Evolutionary conservation across 208 protist species (phyloP).

Genomic region (Wallacemonas sp.): DNA sequence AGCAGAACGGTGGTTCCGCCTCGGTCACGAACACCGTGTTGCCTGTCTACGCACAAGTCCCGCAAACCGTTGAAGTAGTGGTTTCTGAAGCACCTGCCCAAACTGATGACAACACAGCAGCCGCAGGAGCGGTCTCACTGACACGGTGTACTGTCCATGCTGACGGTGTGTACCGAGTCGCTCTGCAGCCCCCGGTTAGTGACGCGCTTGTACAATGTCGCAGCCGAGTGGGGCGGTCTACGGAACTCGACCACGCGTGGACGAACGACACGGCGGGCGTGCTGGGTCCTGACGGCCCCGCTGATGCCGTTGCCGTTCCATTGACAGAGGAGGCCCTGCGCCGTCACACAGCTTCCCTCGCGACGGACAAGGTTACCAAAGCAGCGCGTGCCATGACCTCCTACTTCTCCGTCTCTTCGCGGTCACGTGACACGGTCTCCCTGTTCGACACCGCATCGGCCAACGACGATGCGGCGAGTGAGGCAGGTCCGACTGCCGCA

Average conservation of each 20-base stretch:
- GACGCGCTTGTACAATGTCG: no score
- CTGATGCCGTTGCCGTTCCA: not conserved
- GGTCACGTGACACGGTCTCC: not conserved
- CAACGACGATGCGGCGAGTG: no score
- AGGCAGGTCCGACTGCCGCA: no score
- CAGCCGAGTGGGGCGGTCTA: no score
- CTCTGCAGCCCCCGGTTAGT: no score
- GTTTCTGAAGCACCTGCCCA: not conserved
- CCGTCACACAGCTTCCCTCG: not conserved
- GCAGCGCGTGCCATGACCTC: not conserved
- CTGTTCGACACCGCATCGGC: not conserved
- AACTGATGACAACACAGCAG: not conserved
- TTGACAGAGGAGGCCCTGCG: constrained; percentile 11
- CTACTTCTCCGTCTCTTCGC: not conserved
- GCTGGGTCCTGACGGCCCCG: not conserved
- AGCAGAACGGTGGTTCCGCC: no score
- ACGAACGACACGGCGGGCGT: not conserved
- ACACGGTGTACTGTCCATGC: constrained; percentile 24
- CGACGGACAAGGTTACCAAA: not conserved
- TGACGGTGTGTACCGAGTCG: constrained; percentile 41
- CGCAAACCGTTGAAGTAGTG: not conserved
- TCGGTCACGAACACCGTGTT: not conserved
- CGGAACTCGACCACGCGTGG: not conserved
- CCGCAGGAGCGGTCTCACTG: not conserved
- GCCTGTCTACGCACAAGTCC: not conserved